These are phyloP conservation scores for Geranium incanum DNA, from an alignment of 441 rosid genomes.

Conservation along the genomic window DNA sequence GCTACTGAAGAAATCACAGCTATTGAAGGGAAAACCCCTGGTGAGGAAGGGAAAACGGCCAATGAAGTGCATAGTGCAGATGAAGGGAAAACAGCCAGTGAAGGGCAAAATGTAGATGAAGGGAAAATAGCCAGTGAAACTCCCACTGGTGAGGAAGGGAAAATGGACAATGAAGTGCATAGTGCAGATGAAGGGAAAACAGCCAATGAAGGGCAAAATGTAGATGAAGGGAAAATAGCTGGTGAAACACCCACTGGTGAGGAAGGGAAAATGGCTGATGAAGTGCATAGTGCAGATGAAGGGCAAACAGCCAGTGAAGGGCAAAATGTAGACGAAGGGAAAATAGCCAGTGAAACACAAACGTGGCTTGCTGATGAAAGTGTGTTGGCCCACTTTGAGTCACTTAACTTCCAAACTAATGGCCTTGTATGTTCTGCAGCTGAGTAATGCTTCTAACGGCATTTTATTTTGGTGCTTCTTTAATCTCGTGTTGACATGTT, in stretches of 20 bases:
- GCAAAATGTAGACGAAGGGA: neutral
- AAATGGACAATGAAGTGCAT: neutral
- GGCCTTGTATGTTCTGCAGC: slow-evolving; percentile 43
- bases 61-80: neutral
- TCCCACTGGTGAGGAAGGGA: neutral
- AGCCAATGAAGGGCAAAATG: slow-evolving; percentile 35
- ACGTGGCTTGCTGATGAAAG: slow-evolving; percentile 90
- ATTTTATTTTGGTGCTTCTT: slow-evolving; percentile 15
- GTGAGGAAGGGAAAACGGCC: neutral
- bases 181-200: neutral
- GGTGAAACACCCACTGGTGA: slow-evolving; percentile 28
- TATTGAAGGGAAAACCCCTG: neutral
- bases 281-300: neutral
- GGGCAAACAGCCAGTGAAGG: neutral
- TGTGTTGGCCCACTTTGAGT: slow-evolving; percentile 60
- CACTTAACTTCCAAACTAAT: slow-evolving; percentile 55
- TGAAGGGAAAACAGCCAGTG: slow-evolving; percentile 19
- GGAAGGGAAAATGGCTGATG: neutral
- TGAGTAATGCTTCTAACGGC: slow-evolving; percentile 15
- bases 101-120: slow-evolving; percentile 28
- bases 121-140: slow-evolving; percentile 28
- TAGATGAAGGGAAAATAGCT: slow-evolving; percentile 1
- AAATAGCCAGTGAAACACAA: slow-evolving; percentile 32
- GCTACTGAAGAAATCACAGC: slow-evolving; percentile 8
- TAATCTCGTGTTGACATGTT: slow-evolving; percentile 20